These are phyloP conservation scores for Penicillium coffeae DNA, from an alignment of 495 filamentous ascomycete species.

Conservation along the genomic window DNA sequence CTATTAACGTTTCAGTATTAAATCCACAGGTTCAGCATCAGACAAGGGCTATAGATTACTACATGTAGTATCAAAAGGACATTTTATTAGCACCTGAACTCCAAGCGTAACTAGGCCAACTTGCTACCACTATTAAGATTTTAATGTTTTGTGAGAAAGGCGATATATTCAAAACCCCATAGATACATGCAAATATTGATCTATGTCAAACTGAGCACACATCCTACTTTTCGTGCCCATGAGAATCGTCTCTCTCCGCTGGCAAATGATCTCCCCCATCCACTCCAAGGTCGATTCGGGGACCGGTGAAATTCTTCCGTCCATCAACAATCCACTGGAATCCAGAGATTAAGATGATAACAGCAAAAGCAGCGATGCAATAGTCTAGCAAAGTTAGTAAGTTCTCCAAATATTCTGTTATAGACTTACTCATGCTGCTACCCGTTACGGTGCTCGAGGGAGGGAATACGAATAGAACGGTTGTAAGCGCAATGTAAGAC, in stretches of 20 bases:
- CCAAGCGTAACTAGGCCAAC: too few species aligned
- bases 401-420: background rate
- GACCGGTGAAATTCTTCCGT: slow-evolving; percentile 62
- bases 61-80: too few species aligned
- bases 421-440: slow-evolving; percentile 60
- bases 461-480: slow-evolving; percentile 69
- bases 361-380: slow-evolving; percentile 64
- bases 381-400: slow-evolving; percentile 41
- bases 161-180: too few species aligned
- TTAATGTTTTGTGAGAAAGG: too few species aligned
- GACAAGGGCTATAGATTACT: too few species aligned
- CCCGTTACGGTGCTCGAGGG: slow-evolving; percentile 59
- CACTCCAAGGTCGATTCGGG: slow-evolving; percentile 39
- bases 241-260: background rate
- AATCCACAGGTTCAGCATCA: too few species aligned
- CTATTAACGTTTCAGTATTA: too few species aligned
- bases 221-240: background rate
- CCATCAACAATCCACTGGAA: slow-evolving; percentile 68
- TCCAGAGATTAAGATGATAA: slow-evolving; percentile 60
- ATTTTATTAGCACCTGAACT: too few species aligned
- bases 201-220: too few species aligned
- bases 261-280: slow-evolving; percentile 11
- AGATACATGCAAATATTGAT: too few species aligned
- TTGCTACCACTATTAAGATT: too few species aligned
- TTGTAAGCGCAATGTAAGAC: slow-evolving; percentile 61